A percentile compares a stretch with the other conserved stretches of the same genome.
phyloP scores from a whole-genome alignment of 257 asterid genomes.

The Orobanche coerulescens region DNA sequence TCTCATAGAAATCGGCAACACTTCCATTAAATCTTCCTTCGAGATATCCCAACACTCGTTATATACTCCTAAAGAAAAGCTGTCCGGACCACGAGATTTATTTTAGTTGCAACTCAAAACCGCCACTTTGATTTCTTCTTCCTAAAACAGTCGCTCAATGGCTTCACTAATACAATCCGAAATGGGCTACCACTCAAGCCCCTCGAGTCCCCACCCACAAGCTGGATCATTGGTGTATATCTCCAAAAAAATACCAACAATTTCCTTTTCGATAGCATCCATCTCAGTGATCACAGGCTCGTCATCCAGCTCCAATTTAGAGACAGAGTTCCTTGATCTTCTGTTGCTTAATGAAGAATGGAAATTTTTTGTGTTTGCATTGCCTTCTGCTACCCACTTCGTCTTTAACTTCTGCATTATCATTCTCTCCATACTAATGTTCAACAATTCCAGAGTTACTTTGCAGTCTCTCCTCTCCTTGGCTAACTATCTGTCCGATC shows the following conservation, averaged over 20 bases:
- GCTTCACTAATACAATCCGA: neutral
- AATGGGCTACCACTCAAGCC: neutral
- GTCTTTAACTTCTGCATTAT: neutral
- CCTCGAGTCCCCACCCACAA: neutral
- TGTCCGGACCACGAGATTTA: neutral
- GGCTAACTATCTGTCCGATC: neutral
- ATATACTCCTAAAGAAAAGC: neutral
- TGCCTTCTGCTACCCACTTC: neutral
- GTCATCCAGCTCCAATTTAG: neutral
- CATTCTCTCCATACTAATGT: neutral
- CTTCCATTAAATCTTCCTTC: neutral
- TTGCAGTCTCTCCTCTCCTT: neutral
- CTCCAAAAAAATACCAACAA: neutral
- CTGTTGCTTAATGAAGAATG: too few species aligned
- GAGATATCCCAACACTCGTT: neutral
- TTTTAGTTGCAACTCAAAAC: neutral
- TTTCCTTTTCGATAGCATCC: neutral
- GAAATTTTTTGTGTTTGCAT: too few species aligned
- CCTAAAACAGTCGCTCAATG: neutral
- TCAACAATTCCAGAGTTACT: neutral
- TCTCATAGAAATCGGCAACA: neutral
- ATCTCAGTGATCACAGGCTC: neutral
- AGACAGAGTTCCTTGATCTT: neutral
- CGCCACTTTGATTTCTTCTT: too few species aligned
- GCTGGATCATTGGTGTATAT: neutral